phyloP scores from a whole-genome alignment of 2,329 filamentous ascomycete genomes.

The Aspergillus vadensis region DNA sequence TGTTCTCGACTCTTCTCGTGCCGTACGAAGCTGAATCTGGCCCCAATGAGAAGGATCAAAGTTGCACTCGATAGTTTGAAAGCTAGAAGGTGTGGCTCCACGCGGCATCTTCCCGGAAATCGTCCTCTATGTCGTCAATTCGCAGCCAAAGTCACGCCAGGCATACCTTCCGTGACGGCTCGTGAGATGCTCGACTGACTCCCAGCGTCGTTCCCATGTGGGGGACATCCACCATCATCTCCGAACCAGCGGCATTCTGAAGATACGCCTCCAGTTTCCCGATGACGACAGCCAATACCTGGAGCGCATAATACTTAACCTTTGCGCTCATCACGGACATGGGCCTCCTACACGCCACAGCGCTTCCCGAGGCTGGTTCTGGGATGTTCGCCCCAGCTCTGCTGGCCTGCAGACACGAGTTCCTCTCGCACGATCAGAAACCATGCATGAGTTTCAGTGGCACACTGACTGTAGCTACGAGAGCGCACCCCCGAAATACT shows the following conservation, averaged over 20 bases:
- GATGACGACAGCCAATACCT: constrained; percentile 42
- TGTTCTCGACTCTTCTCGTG: too few species aligned
- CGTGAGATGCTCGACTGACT: not conserved
- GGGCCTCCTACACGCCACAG: constrained; percentile 46
- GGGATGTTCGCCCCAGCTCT: constrained; percentile 44
- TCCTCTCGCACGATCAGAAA: constrained; percentile 46
- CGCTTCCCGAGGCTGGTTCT: constrained; percentile 48
- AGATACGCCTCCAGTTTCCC: constrained; percentile 36
- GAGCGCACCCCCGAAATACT: constrained; percentile 39
- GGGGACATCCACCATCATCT: not conserved
- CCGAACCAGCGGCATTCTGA: constrained; percentile 37
- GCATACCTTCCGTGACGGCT: not conserved
- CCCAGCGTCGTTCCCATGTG: not conserved
- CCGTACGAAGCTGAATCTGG: too few species aligned
- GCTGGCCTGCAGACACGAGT: constrained; percentile 31
- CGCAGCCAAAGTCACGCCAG: not conserved
- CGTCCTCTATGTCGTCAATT: not conserved
- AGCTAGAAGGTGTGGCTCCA: too few species aligned
- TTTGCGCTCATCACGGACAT: constrained; percentile 40
- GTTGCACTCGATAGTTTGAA: too few species aligned
- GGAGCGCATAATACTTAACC: constrained; percentile 33
- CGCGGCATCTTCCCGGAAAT: not conserved
- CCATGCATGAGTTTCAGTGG: constrained; percentile 48
- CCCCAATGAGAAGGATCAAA: too few species aligned
- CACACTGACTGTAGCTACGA: constrained; percentile 52